phyloP scores from a whole-genome alignment of 495 filamentous ascomycete genomes.

The Hypoxylon fragiforme region DNA sequence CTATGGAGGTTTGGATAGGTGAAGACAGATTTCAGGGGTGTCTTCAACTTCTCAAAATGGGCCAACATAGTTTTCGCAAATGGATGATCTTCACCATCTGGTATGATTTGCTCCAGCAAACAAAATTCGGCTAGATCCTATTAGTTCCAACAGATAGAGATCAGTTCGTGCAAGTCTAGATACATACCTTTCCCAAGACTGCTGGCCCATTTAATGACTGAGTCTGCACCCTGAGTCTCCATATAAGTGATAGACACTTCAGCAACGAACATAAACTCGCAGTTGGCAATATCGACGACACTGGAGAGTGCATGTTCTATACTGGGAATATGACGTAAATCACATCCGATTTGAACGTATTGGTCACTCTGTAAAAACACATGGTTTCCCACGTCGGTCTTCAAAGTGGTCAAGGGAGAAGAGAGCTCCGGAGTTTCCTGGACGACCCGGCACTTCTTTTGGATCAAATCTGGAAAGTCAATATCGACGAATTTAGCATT shows the following conservation, averaged over 20 bases:
- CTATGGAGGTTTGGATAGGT: constrained; percentile 66
- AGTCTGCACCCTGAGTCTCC: constrained; percentile 73
- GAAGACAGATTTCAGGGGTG: constrained; percentile 71
- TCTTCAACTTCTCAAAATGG: constrained; percentile 80
- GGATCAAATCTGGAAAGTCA: constrained; percentile 81
- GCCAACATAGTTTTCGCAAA: constrained; percentile 87
- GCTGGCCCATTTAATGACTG: constrained; percentile 70
- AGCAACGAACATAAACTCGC: constrained; percentile 74
- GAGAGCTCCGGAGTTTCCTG: constrained; percentile 60
- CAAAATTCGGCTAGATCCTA: constrained; percentile 64
- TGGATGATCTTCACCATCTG: constrained; percentile 73
- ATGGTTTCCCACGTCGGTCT: constrained; percentile 48
- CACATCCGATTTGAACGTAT: constrained; percentile 82
- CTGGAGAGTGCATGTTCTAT: constrained; percentile 60
- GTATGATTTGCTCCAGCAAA: constrained; percentile 86
- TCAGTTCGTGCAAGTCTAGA: constrained; percentile 5
- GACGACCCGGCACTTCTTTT: constrained; percentile 71
- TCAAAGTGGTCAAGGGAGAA: constrained; percentile 50
- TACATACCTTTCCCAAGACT: constrained; percentile 62
- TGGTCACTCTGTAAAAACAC: constrained; percentile 62
- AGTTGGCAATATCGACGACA: constrained; percentile 58
- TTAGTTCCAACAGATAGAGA: constrained; percentile 32
- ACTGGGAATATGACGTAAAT: constrained; percentile 66
- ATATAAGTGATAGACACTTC: constrained; percentile 94
- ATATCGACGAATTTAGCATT: constrained; percentile 78